These are phyloP conservation scores for Trichoderma gamsii DNA, from an alignment of 495 filamentous ascomycete species.

Conservation along the genomic window DNA sequence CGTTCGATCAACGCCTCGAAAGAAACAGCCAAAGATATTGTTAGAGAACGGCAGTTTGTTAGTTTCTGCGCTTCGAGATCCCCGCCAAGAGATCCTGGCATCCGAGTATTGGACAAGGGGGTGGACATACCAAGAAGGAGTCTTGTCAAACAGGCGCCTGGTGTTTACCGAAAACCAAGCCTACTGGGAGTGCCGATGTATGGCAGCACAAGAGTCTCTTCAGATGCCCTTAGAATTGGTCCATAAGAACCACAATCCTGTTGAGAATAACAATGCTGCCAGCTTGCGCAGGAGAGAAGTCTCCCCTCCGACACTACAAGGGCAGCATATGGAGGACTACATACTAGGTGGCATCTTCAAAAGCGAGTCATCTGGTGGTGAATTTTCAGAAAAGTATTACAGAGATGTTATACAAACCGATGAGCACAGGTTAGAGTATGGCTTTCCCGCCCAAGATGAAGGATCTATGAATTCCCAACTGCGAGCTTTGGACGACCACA, in stretches of 20 bases:
- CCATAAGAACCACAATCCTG: neutral
- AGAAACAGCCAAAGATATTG: constrained; percentile 14
- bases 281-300: neutral
- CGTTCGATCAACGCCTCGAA: constrained; percentile 15
- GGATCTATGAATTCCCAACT: constrained; percentile 12
- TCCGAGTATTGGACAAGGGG: constrained; percentile 31
- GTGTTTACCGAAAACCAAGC: constrained; percentile 31
- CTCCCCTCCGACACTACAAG: neutral
- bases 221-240: neutral
- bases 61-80: constrained; percentile 18
- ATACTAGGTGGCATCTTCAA: constrained; percentile 18
- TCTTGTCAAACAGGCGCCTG: constrained; percentile 31
- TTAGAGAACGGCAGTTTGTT: constrained; percentile 13
- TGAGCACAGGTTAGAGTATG: constrained; percentile 16
- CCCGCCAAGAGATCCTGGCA: constrained; percentile 16
- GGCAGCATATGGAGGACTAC: constrained; percentile 15
- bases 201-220: constrained; percentile 13
- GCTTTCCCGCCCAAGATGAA: constrained; percentile 6
- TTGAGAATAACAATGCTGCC: neutral
- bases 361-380: constrained; percentile 16
- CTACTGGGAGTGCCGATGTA: constrained; percentile 33
- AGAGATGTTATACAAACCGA: constrained; percentile 9
- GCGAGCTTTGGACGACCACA: constrained; percentile 15
- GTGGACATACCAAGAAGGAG: constrained; percentile 41
- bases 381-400: neutral